Conservation (phyloP, 805 yeast genomes). For the Candida stauntonica region DNA sequence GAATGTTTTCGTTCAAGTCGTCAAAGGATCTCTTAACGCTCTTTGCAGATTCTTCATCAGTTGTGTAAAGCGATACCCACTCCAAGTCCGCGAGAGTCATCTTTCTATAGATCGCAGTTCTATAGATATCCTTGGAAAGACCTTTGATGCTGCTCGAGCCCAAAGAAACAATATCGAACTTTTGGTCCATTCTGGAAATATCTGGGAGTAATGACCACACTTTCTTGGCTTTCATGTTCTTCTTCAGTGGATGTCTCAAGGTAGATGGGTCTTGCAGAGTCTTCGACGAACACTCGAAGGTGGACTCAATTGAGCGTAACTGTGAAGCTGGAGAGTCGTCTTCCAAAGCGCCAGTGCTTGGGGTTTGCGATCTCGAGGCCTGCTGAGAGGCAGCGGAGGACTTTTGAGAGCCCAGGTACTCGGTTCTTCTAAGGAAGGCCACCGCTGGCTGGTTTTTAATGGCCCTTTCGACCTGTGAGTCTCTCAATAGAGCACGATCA, state of each 20-base stretch:
- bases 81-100: constrained; percentile 65
- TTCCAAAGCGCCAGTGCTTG: constrained; percentile 7
- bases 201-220: constrained; percentile 87
- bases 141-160: constrained; percentile 26
- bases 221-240: constrained; percentile 64
- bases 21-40: constrained; percentile 39
- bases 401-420: constrained; percentile 49
- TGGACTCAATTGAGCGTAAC: constrained; percentile 66
- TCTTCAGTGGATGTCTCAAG: constrained; percentile 76
- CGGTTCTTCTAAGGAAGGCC: constrained; percentile 90
- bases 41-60: constrained; percentile 40
- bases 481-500: constrained; percentile 72
- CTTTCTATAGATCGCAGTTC: constrained; percentile 68
- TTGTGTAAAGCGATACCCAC: constrained; percentile 69
- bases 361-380: constrained; percentile 17
- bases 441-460: constrained; percentile 41
- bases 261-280: constrained; percentile 37
- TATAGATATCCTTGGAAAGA: constrained; percentile 15
- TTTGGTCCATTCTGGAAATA: constrained; percentile 82
- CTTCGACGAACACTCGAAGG: constrained; percentile 61
- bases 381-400: too few species aligned
- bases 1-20: constrained; percentile 46
- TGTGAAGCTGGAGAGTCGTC: constrained; percentile 57
- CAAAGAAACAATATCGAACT: constrained; percentile 60
- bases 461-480: constrained; percentile 51